Evolutionary conservation across 129 eudicot species (phyloP), one percentile per base, ranked within the genome.

Genomic region (Rutidosis leptorrhynchoides): DNA sequence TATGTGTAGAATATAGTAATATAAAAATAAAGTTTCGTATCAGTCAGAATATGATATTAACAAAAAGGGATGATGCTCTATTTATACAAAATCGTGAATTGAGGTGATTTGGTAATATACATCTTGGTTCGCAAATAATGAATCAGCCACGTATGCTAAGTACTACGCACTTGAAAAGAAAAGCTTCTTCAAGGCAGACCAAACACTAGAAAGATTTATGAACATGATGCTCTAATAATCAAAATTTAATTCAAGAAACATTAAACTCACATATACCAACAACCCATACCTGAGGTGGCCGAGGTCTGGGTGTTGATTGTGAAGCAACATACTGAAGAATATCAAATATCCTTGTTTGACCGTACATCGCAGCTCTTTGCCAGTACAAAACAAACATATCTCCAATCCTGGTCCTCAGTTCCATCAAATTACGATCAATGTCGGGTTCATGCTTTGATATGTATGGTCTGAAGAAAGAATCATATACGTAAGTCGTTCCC

Each of bases 321-420:
- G 91, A 76, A 74, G 99, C 96, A 80, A 93, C 63, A 80, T 79
- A 93, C 28, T 93, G 99, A 76, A 93, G 80, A 66, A 93, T 48
- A 17, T 93, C 96, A 20, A 84, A 84, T 26, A 84, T 56, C 79
- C 99, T 77, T 1, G 99, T 93, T 77, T 93, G 99, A 72, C 78
- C 76, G 58, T 86, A 86, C 75, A 83, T 86, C 1, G 84, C 81
- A 67, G 86, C 85, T 64, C 66, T 82, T 67, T 93, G 95, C 85
- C 92, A 86, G 76, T 93, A 84, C 73, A 79, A 64, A 53, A 81
- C 77, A 35, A 78, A 81, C 70, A 83, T 77, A 62, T 76, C 71
- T 40, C 71, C 76, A 76, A 58, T 71, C 58, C 80, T 69, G 1
- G 67, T 76, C 51, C 61, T 76, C 29, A 76, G 54, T 45, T 76